A percentile compares a stretch with the other conserved stretches of the same genome.
Evolutionary conservation across 768 basidiomycete species (phyloP).

Genomic region (Russula abietina): DNA sequence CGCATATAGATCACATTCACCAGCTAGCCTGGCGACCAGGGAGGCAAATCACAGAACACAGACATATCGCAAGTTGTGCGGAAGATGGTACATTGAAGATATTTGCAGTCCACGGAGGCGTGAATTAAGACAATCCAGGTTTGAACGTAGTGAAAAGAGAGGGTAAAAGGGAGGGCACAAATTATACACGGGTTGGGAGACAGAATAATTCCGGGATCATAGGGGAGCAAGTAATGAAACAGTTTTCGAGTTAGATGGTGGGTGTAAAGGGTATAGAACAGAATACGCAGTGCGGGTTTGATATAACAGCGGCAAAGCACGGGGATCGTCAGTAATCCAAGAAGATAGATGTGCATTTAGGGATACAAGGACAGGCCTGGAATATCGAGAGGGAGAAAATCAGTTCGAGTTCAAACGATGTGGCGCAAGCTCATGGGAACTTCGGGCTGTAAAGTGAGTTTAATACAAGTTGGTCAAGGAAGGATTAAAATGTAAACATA

Average conservation of each 20-base stretch:
- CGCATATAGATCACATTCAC: slow-evolving; percentile 76
- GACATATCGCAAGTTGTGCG: slow-evolving; percentile 77
- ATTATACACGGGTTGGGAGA: slow-evolving; percentile 61
- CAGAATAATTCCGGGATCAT: slow-evolving; percentile 38
- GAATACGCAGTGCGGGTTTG: slow-evolving; percentile 41
- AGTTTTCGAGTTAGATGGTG: slow-evolving; percentile 46
- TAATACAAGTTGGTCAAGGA: slow-evolving; percentile 16
- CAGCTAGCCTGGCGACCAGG: slow-evolving; percentile 72
- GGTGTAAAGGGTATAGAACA: slow-evolving; percentile 67
- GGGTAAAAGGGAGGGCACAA: slow-evolving; percentile 32
- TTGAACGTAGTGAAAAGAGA: slow-evolving; percentile 23
- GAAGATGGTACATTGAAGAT: slow-evolving; percentile 90
- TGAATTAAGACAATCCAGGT: slow-evolving; percentile 27
- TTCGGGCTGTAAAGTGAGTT: slow-evolving; percentile 58
- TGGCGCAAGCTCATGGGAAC: slow-evolving; percentile 87
- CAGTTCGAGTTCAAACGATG: slow-evolving; percentile 56
- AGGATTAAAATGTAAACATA: slow-evolving; percentile 36
- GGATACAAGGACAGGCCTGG: slow-evolving; percentile 69
- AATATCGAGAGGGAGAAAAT: slow-evolving; percentile 33
- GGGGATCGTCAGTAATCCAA: slow-evolving; percentile 19
- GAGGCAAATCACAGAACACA: slow-evolving; percentile 27
- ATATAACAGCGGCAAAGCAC: slow-evolving; percentile 43
- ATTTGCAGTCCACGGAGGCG: slow-evolving; percentile 28
- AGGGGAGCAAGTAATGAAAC: slow-evolving; percentile 54
- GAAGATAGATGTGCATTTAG: slow-evolving; percentile 48